Conservation (phyloP, 345 rosid genomes). For the Rhizophora mangle region DNA sequence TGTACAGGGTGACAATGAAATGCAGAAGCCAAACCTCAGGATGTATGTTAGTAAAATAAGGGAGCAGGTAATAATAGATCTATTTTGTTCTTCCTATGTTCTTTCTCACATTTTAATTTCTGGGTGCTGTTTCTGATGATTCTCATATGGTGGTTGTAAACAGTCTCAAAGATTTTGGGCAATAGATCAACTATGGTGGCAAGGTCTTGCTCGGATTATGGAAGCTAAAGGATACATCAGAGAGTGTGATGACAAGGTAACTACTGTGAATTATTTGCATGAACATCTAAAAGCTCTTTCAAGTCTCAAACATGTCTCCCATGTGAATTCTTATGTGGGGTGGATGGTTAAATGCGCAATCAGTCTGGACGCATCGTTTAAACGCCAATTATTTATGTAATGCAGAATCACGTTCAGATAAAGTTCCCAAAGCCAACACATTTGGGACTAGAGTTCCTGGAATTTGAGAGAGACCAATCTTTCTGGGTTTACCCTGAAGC, state of each 20-base stretch:
- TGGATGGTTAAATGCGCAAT: too few species aligned
- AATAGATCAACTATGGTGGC: conserved; percentile 75
- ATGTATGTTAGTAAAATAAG: conserved; percentile 54
- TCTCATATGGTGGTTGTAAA: conserved; percentile 21
- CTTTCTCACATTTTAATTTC: background rate
- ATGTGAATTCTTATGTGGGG: too few species aligned
- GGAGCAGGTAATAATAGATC: conserved; percentile 50
- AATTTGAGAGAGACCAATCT: conserved; percentile 30
- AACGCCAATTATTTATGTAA: background rate
- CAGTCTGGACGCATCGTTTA: too few species aligned
- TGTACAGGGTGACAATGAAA: conserved; percentile 24
- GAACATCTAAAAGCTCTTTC: too few species aligned
- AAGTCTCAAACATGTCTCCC: too few species aligned
- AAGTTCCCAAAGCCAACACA: conserved; percentile 55
- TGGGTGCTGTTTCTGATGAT: conserved; percentile 16
- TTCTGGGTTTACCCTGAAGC: conserved; percentile 69
- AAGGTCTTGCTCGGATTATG: conserved; percentile 77
- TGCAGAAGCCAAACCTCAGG: conserved; percentile 56
- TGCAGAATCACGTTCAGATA: conserved; percentile 74
- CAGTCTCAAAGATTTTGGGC: conserved; percentile 57
- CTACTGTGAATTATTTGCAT: too few species aligned
- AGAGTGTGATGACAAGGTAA: conserved; percentile 64
- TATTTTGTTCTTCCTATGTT: background rate
- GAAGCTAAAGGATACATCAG: conserved; percentile 68
- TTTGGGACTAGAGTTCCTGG: conserved; percentile 52